A percentile compares a stretch with the other conserved stretches of the same genome.
Conservation (phyloP, 2,329 filamentous ascomycete species). For the Dactylonectria estremocensis region DNA sequence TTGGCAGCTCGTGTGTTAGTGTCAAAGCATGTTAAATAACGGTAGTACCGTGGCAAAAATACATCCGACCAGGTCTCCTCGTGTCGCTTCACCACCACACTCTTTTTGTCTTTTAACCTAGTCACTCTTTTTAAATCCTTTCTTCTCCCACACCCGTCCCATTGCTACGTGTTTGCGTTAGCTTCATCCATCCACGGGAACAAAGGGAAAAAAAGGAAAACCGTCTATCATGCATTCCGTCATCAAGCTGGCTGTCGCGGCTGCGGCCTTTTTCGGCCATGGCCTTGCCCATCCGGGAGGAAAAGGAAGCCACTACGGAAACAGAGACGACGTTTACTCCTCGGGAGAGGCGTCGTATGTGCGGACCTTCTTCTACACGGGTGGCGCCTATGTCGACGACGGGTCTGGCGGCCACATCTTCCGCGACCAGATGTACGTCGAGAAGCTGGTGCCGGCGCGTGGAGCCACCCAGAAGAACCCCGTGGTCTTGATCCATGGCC, state of each 20-base stretch:
- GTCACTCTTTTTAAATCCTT: no score
- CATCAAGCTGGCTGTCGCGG: conserved; percentile 14
- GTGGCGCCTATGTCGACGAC: conserved; percentile 41
- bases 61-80: no score
- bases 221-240: conserved; percentile 13
- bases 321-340: background rate
- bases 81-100: no score
- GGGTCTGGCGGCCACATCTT: conserved; percentile 40
- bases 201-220: background rate
- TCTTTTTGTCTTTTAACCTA: no score
- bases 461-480: conserved; percentile 34
- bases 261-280: conserved; percentile 12
- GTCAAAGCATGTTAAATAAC: no score
- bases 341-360: conserved; percentile 32
- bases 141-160: no score
- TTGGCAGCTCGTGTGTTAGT: no score
- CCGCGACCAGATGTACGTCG: conserved; percentile 45
- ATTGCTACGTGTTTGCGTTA: background rate
- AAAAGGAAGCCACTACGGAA: background rate
- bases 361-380: conserved; percentile 40
- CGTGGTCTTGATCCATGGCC: conserved; percentile 44
- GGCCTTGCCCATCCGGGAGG: conserved; percentile 9
- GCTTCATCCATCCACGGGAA: no score
- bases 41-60: no score
- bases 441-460: conserved; percentile 35